Conservation (phyloP, 106 monocot genomes). For the Posidonia australis region DNA sequence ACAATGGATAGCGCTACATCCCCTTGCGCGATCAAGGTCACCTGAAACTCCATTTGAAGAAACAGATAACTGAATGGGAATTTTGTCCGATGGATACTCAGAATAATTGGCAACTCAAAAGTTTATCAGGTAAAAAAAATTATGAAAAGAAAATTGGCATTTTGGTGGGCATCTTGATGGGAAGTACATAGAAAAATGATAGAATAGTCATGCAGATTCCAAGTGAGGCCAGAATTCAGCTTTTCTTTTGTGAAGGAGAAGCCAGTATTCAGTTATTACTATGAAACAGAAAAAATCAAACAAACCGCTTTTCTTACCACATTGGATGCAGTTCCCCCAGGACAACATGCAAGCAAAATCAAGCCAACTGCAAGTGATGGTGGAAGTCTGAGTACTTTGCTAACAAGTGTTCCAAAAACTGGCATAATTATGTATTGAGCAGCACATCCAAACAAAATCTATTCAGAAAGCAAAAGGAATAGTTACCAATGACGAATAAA, state of each 20-base stretch:
- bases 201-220: no score
- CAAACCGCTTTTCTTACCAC: conserved; percentile 30
- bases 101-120: neutral
- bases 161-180: no score
- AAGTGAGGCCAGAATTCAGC: no score
- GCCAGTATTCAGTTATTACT: neutral
- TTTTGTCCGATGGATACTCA: neutral
- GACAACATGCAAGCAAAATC: conserved; percentile 63
- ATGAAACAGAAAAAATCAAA: neutral
- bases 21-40: conserved; percentile 64
- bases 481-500: neutral
- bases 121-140: no score
- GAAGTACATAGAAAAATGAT: no score
- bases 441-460: conserved; percentile 54
- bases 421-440: conserved; percentile 79
- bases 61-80: conserved; percentile 12
- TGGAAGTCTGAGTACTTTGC: conserved; percentile 40
- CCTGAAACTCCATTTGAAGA: conserved; percentile 49
- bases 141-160: no score
- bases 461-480: neutral
- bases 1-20: conserved; percentile 65
- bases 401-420: conserved; percentile 40
- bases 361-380: conserved; percentile 49
- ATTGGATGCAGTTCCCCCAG: conserved; percentile 74
- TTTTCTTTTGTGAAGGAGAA: neutral